Evolutionary conservation across 805 yeast genomes (phyloP), one percentile per base, ranked within the genome.

Genomic region (Candida dajiaensis): DNA sequence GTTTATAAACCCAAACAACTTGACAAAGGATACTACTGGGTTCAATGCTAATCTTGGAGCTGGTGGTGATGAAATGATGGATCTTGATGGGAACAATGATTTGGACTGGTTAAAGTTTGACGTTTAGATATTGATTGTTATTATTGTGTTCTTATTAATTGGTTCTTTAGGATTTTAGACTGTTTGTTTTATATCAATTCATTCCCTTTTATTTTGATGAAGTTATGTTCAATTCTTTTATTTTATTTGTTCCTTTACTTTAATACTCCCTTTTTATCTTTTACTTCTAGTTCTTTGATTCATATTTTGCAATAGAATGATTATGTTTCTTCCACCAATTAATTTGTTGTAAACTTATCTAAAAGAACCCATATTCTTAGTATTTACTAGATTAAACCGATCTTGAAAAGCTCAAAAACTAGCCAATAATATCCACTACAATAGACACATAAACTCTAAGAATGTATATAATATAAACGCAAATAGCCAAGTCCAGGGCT

Each of bases 31-130:
- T 8, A 19, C 18, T 31, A 28, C 38, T 15, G 40, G 41, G 3
- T 22, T 35, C 36, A 40, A 45, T 37, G 33, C 22, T 3, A 25
- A 42, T 20, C 13, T 18, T 13, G 39, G 43, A 16, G 43, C 28
- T 5, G 46, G 44, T 40, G 40, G 31, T 18, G 49, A 49, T 36
- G 38, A 46, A 16, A 43, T 49, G 12, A 45, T 50, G 53, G 56
- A 51, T 46, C 43, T 42, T 23, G 53, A 53, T 40, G 44, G 43
- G 56, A 54, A 49, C 16, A 51, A 49, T 45, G 64, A 58, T 43
- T 43, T 60, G 39, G 64, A 60, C 35, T 60, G 64, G 64, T 38
- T 60, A 39, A 60, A 59, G 44, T 60, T 60, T 55, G 63, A 60
- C 38, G 49, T 55, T 28, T 59, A 46, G 48, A 21, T 5, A 5